Base-by-base conservation (phyloP, 768 basidiomycete genomes). In the Grammothele lineata region DNA sequence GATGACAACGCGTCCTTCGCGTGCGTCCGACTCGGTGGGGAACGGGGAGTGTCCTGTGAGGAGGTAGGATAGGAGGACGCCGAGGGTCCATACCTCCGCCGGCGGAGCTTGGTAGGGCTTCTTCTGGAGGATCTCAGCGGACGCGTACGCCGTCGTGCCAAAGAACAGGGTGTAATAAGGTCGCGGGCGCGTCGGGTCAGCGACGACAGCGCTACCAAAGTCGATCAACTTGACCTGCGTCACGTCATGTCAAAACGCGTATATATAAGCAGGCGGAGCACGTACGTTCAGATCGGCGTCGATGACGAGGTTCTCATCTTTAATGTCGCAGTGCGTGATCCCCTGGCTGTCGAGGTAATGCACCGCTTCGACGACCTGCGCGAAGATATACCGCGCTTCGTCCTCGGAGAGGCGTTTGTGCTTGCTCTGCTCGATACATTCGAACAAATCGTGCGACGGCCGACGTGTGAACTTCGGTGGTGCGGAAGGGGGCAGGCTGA, bases 71-170 rank as follows among this genome's bases (percentile, higher is more conserved):
- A 99, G 82, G 45, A 99, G 79, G 26, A 98, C 89, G 15, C 95
- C 95, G 19, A 96, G 79, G 7, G 88, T 91, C 95, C 95, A 99
- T 36, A 98, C 81, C 64, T 99, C 95, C 21, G 92, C 92, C 32
- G 94, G 93, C 0, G 92, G 83, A 0, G 95, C 93, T 50, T 88
- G 89, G 62, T 99, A 97, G 10, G 81, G 77, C 61, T 82, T 81
- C 64, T 92, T 92, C 24, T 78, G 80, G 37, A 98, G 81, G 53
- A 97, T 89, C 64, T 99, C 95, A 3, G 95, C 87, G 15, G 95
- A 86, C 3, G 95, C 95, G 61, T 97, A 99, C 36, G 93, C 94
- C 6, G 92, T 88, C 45, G 91, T 94, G 21, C 95, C 95, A 62
- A 87, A 96, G 66, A 95, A 96, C 33, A 83, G 74, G 25, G 74